Base-by-base conservation (phyloP, 2,329 filamentous ascomycete species). In the Mariannaea elegans region DNA sequence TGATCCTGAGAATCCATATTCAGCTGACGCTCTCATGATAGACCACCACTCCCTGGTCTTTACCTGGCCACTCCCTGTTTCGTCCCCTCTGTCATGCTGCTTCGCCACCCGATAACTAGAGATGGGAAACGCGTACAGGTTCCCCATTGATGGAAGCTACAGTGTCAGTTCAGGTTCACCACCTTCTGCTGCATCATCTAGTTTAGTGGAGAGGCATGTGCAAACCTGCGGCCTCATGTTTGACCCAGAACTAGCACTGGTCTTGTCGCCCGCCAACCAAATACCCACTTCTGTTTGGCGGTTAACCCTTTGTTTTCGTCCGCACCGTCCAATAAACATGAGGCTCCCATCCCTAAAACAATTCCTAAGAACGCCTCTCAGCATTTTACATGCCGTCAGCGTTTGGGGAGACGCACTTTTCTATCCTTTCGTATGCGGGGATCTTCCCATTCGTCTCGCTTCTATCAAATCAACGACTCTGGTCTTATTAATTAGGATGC, bases 1-100 rank as follows among this genome's bases (percentile, higher is more conserved):
- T 36, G 34, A 51, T 18, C 32, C 32, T 31, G 46, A 38, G n/a
- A 31, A 32, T 21, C 42, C 18, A 34, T 14, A 13, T 24, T 29
- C 31, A 31, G 51, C 51, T 54, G 51, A 54, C 46, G 31, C 32
- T 54, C 51, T 54, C 31, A 34, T 39, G 50, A 45, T 53, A 19
- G 3, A 10, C 39, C 19, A 24, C 14, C 21, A 27, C 34, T n/a
- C 36, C 44, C 38, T 38, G 21, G 13, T 5, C 12, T 21, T 31
- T 14, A n/a, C 31, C 21, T 23, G 24, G 32, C 29, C n/a, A 9
- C 12, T 29, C 24, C 32, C 31, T 32, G 42, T 36, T 42, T 44
- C 39, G 48, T 23, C 46, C 38, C 14, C 42, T 18, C 24, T 31
- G 12, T 24, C 27, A 23, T 18, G 29, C 9, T 51, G 47, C 49